A percentile compares a stretch with the other conserved stretches of the same genome.
Evolutionary conservation across 164 flowering plant species (phyloP).

Genomic region (Chimonanthus salicifolius): DNA sequence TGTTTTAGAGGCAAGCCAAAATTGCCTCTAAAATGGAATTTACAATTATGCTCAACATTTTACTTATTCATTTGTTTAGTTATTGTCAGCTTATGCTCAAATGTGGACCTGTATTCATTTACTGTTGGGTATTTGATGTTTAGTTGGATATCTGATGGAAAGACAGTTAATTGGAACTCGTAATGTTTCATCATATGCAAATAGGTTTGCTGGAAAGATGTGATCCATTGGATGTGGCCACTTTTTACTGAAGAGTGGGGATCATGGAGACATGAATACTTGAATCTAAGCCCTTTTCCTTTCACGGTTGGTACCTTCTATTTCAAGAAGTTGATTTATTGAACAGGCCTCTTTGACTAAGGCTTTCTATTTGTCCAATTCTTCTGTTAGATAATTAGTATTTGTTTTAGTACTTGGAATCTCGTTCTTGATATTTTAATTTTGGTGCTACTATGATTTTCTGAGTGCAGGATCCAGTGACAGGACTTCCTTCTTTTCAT

Average conservation of each 20-base stretch:
- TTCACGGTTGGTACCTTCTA: conserved; percentile 48
- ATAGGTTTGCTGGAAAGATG: conserved; percentile 86
- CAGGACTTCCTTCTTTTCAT: conserved; percentile 78
- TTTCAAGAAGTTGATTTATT: not conserved
- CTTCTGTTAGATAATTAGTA: not conserved
- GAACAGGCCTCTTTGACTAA: not conserved
- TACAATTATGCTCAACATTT: too few species aligned
- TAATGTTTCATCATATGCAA: conserved; percentile 9
- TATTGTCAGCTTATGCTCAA: too few species aligned
- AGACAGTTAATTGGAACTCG: conserved; percentile 5
- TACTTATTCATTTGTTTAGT: too few species aligned
- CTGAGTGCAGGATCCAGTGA: conserved; percentile 78
- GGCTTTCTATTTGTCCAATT: not conserved
- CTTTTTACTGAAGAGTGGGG: conserved; percentile 90
- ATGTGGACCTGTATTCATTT: too few species aligned
- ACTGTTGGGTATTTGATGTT: not conserved
- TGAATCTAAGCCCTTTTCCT: conserved; percentile 71
- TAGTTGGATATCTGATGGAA: not conserved
- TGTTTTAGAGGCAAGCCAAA: too few species aligned
- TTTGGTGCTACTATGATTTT: not conserved
- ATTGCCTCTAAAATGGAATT: too few species aligned
- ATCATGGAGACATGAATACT: conserved; percentile 58
- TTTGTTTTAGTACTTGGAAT: not conserved
- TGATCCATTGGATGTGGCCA: conserved; percentile 99
- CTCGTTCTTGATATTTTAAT: not conserved